Percentiles rank a stretch among this genome's conserved stretches.
Evolutionary conservation across 2,329 filamentous ascomycete genomes (phyloP).

Genomic region (Nemania diffusa): DNA sequence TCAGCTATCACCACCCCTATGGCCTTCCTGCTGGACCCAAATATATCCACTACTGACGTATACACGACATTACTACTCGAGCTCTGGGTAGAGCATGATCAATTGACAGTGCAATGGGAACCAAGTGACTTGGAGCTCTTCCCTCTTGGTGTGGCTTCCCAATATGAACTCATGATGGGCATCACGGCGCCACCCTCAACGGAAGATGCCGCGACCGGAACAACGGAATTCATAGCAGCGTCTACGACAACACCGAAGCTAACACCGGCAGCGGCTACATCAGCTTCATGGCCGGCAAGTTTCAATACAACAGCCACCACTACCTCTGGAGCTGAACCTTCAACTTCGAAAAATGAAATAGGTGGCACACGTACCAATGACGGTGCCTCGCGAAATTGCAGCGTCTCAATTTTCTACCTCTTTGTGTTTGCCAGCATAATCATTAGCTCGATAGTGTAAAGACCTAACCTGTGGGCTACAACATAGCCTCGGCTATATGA

Average conservation of each 20-base stretch:
- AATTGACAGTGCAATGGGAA: slow-evolving; percentile 47
- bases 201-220: slow-evolving; percentile 10
- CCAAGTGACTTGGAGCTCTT: slow-evolving; percentile 40
- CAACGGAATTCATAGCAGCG: neutral
- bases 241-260: neutral
- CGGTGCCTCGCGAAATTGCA: neutral
- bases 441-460: neutral
- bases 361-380: neutral
- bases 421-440: neutral
- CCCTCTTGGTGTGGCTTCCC: slow-evolving; percentile 38
- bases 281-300: neutral
- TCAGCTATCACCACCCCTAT: slow-evolving; percentile 45
- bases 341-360: neutral
- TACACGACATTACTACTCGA: slow-evolving; percentile 45
- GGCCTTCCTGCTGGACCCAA: slow-evolving; percentile 46
- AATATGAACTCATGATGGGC: slow-evolving; percentile 47
- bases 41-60: slow-evolving; percentile 46
- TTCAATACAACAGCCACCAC: neutral
- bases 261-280: neutral
- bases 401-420: too few species aligned
- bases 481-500: neutral
- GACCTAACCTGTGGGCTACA: neutral
- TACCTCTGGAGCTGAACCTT: neutral
- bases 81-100: slow-evolving; percentile 46
- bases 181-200: slow-evolving; percentile 27